Percentiles rank a stretch among this genome's conserved stretches.
phyloP scores from a whole-genome alignment of 331 rosid genomes.

The Pyracantha coccinea region DNA sequence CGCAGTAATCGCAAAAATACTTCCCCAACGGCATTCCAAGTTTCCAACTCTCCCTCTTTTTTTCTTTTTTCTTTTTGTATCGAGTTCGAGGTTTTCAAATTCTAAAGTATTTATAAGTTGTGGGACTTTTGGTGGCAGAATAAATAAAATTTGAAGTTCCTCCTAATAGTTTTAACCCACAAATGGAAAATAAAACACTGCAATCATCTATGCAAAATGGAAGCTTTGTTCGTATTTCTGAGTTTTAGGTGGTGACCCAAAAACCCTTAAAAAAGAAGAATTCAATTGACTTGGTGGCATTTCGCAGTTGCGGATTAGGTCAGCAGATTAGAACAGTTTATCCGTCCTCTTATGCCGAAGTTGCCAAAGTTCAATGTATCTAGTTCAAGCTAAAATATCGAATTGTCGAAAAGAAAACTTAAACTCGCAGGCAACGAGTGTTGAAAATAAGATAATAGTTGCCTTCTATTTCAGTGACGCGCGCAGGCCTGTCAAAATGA shows the following conservation, averaged over 20 bases:
- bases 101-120: neutral
- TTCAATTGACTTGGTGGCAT: neutral
- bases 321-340: neutral
- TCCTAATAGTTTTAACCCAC: too few relatives aligned
- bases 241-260: neutral
- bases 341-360: neutral
- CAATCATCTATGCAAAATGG: neutral
- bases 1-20: constrained; percentile 77
- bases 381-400: too few relatives aligned
- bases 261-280: neutral
- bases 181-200: neutral
- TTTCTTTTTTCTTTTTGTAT: neutral
- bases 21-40: constrained; percentile 46
- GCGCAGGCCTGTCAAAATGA: too few relatives aligned
- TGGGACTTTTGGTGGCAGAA: neutral
- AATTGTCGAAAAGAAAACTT: neutral
- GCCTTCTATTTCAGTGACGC: too few relatives aligned
- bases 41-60: neutral
- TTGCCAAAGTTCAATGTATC: neutral
- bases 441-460: too few relatives aligned
- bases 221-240: neutral
- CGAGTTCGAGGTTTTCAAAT: neutral
- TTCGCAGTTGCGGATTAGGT: neutral
- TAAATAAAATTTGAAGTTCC: too few relatives aligned
- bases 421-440: too few relatives aligned